Base-by-base conservation (phyloP, 225 moss, liverwort and hornwort species). In the Straminergon stramineum region DNA sequence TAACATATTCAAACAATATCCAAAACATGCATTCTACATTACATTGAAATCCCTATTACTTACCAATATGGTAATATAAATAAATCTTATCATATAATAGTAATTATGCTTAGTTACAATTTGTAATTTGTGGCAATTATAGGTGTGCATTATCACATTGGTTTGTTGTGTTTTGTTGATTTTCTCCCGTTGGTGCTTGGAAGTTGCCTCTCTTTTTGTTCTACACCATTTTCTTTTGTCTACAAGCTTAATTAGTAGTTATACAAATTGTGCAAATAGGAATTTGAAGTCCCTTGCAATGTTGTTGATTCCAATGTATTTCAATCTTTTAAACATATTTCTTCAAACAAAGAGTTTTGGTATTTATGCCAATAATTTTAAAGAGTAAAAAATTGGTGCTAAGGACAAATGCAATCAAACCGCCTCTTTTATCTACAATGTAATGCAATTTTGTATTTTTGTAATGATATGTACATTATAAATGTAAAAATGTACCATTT, bases 291-390 rank as follows among this genome's bases (percentile, higher is more conserved):
- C 1, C 2, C 17, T 45, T 17, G 17, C 30, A 45, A 45, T 30
- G 30, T 45, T 45, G 4, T 45, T 74, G 45, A 74, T 74, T 45
- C 1, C 8, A 3, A 71, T 71, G 26, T 41, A 41, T 71, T 9
- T 71, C 15, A 26, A 71, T 41, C 5, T 26, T 71, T 71, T 26
- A 71, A 71, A 15, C 41, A 26, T 11, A 5, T 41, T 15, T 15
- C 9, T 41, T 71, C 0, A 0, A 71, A 41, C 0, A 14, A 0
- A 26, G 7, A 23, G 4, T n/a, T 39, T 35, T 0, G 2, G 23
- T 4, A 1, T 6, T 39, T 23, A 69, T 23, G 13, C 12, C 0
- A 68, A 0, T 68, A n/a, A n/a, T 69, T 68, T 69, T 37, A 67
- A 4, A n/a, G 6, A n/a, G n/a, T n/a, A 69, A 13, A 71, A 0